phyloP scores from a whole-genome alignment of 179 eudicot genomes.

The Monotropa hypopitys region DNA sequence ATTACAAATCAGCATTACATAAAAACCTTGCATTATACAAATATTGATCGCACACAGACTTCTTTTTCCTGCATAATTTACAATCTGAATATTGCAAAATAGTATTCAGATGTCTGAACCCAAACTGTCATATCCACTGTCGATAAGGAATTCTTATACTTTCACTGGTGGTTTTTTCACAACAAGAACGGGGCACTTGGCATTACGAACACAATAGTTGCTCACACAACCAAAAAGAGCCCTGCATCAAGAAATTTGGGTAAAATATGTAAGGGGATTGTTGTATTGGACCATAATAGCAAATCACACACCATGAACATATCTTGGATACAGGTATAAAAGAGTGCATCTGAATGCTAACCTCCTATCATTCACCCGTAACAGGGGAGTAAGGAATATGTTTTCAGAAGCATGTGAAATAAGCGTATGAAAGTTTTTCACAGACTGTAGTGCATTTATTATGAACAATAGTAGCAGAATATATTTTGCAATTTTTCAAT shows the following conservation, averaged over 20 bases:
- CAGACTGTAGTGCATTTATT: too few species aligned
- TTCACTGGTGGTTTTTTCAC: slow-evolving; percentile 11
- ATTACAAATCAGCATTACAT: background rate
- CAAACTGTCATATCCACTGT: background rate
- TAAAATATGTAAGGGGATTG: background rate
- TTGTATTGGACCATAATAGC: background rate
- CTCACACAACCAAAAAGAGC: slow-evolving; percentile 3
- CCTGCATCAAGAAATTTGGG: slow-evolving; percentile 2
- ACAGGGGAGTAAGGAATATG: background rate
- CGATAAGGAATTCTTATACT: background rate
- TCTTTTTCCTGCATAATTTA: background rate
- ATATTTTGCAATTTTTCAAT: background rate
- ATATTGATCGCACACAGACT: background rate
- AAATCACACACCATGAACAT: background rate
- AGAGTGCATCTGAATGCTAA: background rate
- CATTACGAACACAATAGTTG: slow-evolving; percentile 11
- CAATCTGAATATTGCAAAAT: background rate
- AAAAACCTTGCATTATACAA: background rate
- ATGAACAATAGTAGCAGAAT: too few species aligned
- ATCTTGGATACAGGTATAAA: background rate
- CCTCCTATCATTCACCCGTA: too few species aligned
- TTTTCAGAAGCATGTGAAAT: background rate
- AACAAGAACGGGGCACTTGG: slow-evolving; percentile 13
- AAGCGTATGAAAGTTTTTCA: background rate
- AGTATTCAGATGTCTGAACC: background rate